These are phyloP conservation scores for Debaryomycetaceae sp. DNA, from an alignment of 1,139 yeast species.

Conservation along the genomic window DNA sequence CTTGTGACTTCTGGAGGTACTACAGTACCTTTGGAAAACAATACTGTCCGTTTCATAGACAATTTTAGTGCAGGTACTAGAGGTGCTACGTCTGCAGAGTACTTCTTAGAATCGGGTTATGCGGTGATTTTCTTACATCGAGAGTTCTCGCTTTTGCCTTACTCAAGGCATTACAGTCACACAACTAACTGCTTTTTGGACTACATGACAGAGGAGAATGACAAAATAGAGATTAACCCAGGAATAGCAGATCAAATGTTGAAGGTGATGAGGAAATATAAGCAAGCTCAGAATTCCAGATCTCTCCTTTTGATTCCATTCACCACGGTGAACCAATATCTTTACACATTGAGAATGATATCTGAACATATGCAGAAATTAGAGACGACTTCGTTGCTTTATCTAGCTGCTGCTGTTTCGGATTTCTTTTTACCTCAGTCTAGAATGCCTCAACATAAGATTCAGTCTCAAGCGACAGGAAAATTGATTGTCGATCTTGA, in stretches of 20 bases:
- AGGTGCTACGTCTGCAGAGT: conserved; percentile 95
- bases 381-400: conserved; percentile 64
- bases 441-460: conserved; percentile 86
- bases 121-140: conserved; percentile 91
- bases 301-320: conserved; percentile 73
- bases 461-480: conserved; percentile 73
- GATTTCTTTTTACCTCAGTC: conserved; percentile 91
- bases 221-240: conserved; percentile 56
- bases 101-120: conserved; percentile 78
- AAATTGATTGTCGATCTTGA: conserved; percentile 81
- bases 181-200: conserved; percentile 84
- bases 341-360: conserved; percentile 72
- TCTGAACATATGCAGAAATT: conserved; percentile 57
- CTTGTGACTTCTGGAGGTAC: conserved; percentile 97
- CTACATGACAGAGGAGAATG: conserved; percentile 59
- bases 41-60: conserved; percentile 94
- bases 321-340: conserved; percentile 92
- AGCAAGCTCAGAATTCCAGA: conserved; percentile 54
- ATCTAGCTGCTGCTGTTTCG: conserved; percentile 95
- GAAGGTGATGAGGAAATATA: conserved; percentile 63
- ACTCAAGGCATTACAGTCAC: conserved; percentile 83
- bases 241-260: conserved; percentile 63
- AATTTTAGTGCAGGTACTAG: conserved; percentile 97
- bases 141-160: conserved; percentile 88
- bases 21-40: conserved; percentile 94